Evolutionary conservation across 2,329 filamentous ascomycete species (phyloP), one percentile per base, ranked within the genome.

Genomic region (Diaporthe sp.): DNA sequence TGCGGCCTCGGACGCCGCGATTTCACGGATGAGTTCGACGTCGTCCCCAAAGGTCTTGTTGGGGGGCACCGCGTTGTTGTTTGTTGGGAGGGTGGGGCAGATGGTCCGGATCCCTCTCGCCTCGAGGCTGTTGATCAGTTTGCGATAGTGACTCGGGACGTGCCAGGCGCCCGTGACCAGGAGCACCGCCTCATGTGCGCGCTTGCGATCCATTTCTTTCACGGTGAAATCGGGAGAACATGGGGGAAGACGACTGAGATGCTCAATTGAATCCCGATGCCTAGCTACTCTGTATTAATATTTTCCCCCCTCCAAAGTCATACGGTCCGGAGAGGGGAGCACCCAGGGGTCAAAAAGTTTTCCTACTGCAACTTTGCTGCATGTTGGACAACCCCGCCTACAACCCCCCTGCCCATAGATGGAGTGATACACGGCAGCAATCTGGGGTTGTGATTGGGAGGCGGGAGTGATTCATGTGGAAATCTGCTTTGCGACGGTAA

Each of bases 141-240:
- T 75, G 22, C 71, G 40, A 64, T 77, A 78, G 61, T 78, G 77
- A 22, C 57, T 35, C 3, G 77, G 74, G 38, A 78, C 52, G 61
- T 78, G 77, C 77, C 77, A 77, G 17, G 75, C 72, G 50, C 76
- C 77, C 10, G 76, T 77, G 50, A 77, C 58, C 12, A 78, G 50
- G 33, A 78, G 74, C 52, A 78, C 67, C 35, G 73, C 73, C 60
- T 45, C 45, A 25, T n/a, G n/a, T 40, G 64, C 47, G 47, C 64
- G 64, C 50, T 54, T 68, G 64, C 64, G 64, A 40, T 68, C 40
- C 40, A 47, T 66, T 50, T 72, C 64, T 58, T 22, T 33, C 19
- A 33, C 15, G 5, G 57, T 19, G 30, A 42, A 54, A 9, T n/a
- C n/a, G 57, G 47, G 45, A 42, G 57, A 45, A 72, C 57, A 30